Conservation (phyloP, 2,329 filamentous ascomycete genomes). For the Diplodia seriata region DNA sequence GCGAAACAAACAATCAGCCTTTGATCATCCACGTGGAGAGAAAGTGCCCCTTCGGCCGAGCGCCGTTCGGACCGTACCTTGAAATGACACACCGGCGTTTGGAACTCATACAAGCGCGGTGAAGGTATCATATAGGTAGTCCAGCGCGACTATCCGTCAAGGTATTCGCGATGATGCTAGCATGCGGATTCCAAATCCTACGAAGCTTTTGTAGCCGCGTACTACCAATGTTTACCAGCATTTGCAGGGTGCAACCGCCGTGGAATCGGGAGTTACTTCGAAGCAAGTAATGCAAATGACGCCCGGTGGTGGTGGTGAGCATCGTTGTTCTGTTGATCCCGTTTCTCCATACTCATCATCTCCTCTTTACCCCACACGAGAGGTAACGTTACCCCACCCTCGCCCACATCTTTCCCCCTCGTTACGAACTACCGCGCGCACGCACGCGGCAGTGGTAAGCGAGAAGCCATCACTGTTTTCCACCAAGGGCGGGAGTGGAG, state of each 20-base stretch:
- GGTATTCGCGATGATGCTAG: neutral
- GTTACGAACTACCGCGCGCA: neutral
- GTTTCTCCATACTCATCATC: neutral
- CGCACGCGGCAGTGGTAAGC: neutral
- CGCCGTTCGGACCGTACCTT: no score
- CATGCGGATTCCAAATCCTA: neutral
- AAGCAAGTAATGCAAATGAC: neutral
- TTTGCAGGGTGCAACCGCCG: neutral
- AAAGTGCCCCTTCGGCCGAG: no score
- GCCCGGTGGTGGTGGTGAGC: neutral
- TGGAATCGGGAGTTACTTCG: neutral
- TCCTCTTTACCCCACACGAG: slow-evolving; percentile 15
- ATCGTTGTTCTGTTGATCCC: neutral
- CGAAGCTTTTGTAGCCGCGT: neutral
- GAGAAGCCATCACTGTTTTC: neutral
- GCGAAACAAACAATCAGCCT: no score
- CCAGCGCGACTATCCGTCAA: neutral
- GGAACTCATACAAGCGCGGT: no score
- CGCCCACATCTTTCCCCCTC: slow-evolving; percentile 2
- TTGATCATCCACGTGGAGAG: no score
- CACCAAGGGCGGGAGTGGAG: neutral
- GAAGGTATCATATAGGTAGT: no score
- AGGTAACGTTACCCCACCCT: slow-evolving; percentile 21
- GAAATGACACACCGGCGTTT: no score
- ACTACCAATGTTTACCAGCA: neutral